Evolutionary conservation across 1,284 basidiomycete species (phyloP).

Genomic region (Farysia itapuensis): DNA sequence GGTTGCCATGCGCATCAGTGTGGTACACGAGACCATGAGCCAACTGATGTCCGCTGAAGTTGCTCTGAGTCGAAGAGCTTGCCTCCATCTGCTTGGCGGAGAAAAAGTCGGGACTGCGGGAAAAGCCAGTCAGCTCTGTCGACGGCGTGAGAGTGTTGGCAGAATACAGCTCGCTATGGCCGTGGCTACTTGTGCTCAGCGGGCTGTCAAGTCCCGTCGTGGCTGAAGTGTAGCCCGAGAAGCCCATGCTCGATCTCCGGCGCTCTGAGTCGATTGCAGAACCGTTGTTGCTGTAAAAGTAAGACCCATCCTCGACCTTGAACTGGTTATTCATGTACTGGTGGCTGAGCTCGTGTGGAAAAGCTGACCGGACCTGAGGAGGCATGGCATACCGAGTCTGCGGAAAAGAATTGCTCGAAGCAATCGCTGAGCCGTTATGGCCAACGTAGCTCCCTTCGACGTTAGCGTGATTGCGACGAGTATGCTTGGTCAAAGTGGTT

Average conservation of each 20-base stretch:
- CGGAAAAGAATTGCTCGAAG: constrained; percentile 33
- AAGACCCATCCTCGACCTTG: constrained; percentile 5
- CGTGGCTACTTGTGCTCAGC: constrained; percentile 7
- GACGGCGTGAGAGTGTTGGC: constrained; percentile 16
- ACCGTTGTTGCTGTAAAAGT: background rate
- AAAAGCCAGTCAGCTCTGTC: constrained; percentile 16
- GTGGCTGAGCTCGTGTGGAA: constrained; percentile 22
- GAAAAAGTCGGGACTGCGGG: constrained; percentile 22
- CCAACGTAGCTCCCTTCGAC: constrained; percentile 17
- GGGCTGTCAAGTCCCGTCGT: constrained; percentile 5
- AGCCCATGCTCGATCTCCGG: constrained; percentile 11
- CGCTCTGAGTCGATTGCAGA: constrained; percentile 11
- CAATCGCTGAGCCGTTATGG: constrained; percentile 9
- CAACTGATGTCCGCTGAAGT: background rate
- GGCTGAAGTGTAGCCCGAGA: constrained; percentile 14
- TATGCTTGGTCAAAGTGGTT: constrained; percentile 62
- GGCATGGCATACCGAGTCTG: constrained; percentile 16
- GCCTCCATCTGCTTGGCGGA: constrained; percentile 3
- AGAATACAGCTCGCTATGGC: constrained; percentile 5
- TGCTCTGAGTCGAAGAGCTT: background rate
- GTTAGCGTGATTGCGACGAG: constrained; percentile 54
- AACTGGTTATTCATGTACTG: constrained; percentile 21
- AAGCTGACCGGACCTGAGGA: constrained; percentile 22
- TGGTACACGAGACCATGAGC: background rate
- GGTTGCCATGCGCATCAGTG: background rate